Base-by-base conservation (phyloP, 192 early-diverging fungal species). In the Gamsiella multidivaricata region DNA sequence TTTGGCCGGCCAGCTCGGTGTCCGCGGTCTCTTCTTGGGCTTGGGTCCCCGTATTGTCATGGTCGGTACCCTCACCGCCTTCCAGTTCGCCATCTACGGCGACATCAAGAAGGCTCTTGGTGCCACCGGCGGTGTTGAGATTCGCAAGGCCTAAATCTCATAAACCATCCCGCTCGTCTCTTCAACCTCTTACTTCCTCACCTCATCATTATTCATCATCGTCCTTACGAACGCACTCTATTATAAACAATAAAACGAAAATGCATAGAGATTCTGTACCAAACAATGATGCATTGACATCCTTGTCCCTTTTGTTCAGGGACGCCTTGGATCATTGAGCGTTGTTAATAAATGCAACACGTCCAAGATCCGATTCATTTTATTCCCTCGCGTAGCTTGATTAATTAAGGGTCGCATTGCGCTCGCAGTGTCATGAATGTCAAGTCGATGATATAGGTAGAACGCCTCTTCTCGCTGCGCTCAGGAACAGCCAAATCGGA, bases 1-100 rank as follows among this genome's bases (percentile, higher is more conserved):
- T 45, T 63, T 89, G 55, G 84, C 86, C 50, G 54, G 70, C 37
- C 84, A 87, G 69, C 69, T 86, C 66, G 90, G 90, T 79, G 79
- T 81, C 61, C 63, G 74, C 46, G 83, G 84, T 72, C 85, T 91
- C 36, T 88, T 86, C 83, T 80, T 87, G 74, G 90, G 90, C 81
- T 83, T 90, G 60, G 87, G 81, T 76, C 83, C 90, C 75, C 87
- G 90, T 88, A 81, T 86, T 72, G 86, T 90, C 73, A 89, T 91
- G 87, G 85, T 91, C 65, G 86, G 84, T 70, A 83, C 86, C 55
- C 81, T 89, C 60, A 91, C 89, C 50, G 87, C 88, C 60, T 85
- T 83, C 71, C 87, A 90, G 78, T 90, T 90, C 68, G 89, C 86
- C 60, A 89, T 90, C 82, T 89, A 87, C 61, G 79, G 69, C 69